Evolutionary conservation across 306 rosid species (phyloP).

Genomic region (Parietaria judaica): DNA sequence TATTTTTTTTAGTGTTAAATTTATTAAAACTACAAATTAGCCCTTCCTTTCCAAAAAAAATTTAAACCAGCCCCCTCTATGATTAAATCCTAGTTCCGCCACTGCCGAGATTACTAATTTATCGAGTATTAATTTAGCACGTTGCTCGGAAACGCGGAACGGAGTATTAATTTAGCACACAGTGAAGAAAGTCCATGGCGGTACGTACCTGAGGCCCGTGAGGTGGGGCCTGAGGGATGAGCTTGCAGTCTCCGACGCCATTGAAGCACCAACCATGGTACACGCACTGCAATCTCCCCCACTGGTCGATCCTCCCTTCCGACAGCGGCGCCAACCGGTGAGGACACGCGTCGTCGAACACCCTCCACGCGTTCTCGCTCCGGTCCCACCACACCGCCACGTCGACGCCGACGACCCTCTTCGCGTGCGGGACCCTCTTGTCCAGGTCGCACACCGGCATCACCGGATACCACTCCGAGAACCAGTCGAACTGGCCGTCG

Average conservation of each 20-base stretch:
- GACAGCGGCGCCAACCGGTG: conserved; percentile 90
- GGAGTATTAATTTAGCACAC: neutral
- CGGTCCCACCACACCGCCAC: conserved; percentile 97
- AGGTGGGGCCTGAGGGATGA: conserved; percentile 80
- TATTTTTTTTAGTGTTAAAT: too few species aligned
- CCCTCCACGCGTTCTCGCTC: conserved; percentile 75
- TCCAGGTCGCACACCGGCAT: conserved; percentile 43
- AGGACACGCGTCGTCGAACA: conserved; percentile 82
- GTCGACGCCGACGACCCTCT: conserved; percentile 70
- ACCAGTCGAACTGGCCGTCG: conserved; percentile 65
- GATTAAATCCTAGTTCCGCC: too few species aligned
- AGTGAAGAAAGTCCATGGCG: neutral
- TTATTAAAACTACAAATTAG: too few species aligned
- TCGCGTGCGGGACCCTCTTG: conserved; percentile 67
- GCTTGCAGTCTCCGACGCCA: conserved; percentile 77
- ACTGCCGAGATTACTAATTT: too few species aligned
- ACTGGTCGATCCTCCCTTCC: conserved; percentile 88
- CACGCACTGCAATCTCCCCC: conserved; percentile 93
- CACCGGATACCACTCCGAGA: conserved; percentile 77
- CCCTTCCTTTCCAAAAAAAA: too few species aligned
- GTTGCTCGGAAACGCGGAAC: too few species aligned
- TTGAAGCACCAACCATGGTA: conserved; percentile 96
- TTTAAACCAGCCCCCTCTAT: too few species aligned
- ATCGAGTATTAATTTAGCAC: too few species aligned
- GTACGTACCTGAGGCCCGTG: conserved; percentile 74